Conservation (phyloP, 2,329 filamentous ascomycete species). For the Samsoniella hepiali region DNA sequence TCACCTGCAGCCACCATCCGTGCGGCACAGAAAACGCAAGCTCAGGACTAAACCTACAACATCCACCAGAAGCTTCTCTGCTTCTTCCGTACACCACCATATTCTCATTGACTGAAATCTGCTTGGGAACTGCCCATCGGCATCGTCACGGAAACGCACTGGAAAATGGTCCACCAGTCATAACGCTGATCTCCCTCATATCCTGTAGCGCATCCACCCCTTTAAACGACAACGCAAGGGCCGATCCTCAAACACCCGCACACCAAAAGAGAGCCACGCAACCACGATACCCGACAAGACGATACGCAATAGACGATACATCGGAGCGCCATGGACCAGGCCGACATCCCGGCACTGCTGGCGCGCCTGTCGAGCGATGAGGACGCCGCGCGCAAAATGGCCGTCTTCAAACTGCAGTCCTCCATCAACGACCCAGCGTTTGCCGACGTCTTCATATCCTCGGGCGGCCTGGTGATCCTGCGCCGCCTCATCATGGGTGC, state of each 20-base stretch:
- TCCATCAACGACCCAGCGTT: constrained; percentile 96
- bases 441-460: constrained; percentile 91
- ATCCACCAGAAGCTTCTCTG: not conserved
- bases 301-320: not conserved
- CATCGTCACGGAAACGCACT: not conserved
- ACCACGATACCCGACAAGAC: not conserved
- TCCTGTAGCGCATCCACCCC: constrained; percentile 12
- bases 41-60: not conserved
- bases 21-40: constrained; percentile 1
- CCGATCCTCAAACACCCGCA: not conserved
- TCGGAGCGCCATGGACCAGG: constrained; percentile 55
- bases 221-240: not conserved
- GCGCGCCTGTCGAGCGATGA: constrained; percentile 65
- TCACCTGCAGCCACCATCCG: not conserved
- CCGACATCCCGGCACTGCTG: constrained; percentile 63
- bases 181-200: constrained; percentile 3
- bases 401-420: constrained; percentile 94
- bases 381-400: constrained; percentile 96
- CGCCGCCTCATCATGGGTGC: constrained; percentile 79
- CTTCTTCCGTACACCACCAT: not conserved
- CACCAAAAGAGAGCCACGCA: not conserved
- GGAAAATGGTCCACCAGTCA: constrained; percentile 7
- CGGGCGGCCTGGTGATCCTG: constrained; percentile 78
- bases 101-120: not conserved
- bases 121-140: not conserved